Evolutionary conservation across 2,329 filamentous ascomycete genomes (phyloP).

Genomic region (Colletotrichum viniferum): DNA sequence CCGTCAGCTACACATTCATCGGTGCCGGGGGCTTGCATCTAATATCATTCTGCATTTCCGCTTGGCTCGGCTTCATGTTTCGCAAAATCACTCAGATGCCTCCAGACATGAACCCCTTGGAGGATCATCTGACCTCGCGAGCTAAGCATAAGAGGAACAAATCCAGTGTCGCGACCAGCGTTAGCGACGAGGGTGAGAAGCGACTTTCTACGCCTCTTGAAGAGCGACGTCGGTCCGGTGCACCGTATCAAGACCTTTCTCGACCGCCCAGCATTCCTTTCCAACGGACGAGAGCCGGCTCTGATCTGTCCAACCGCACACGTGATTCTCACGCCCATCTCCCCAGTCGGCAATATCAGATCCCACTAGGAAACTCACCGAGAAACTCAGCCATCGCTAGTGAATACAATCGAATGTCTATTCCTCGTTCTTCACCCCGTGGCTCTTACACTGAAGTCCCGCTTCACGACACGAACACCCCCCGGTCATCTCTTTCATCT

Average conservation of each 20-base stretch:
- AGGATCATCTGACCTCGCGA: conserved; percentile 80
- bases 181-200: conserved; percentile 58
- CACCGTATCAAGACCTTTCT: conserved; percentile 48
- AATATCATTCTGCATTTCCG: conserved; percentile 70
- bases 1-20: conserved; percentile 72
- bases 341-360: conserved; percentile 61
- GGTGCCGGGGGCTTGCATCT: conserved; percentile 71
- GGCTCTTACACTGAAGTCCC: conserved; percentile 57
- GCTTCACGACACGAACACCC: conserved; percentile 37
- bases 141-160: conserved; percentile 77
- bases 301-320: conserved; percentile 59
- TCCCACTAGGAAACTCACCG: conserved; percentile 45
- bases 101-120: conserved; percentile 94
- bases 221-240: conserved; percentile 45
- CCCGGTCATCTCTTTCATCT: conserved; percentile 14
- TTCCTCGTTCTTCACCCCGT: conserved; percentile 37
- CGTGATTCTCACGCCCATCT: conserved; percentile 60
- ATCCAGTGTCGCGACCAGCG: conserved; percentile 55
- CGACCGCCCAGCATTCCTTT: conserved; percentile 72
- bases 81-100: conserved; percentile 81
- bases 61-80: conserved; percentile 81
- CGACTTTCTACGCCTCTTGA: conserved; percentile 56
- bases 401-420: conserved; percentile 53
- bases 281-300: conserved; percentile 74
- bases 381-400: conserved; percentile 48